Evolutionary conservation across 768 basidiomycete species (phyloP).

Genomic region (Piloderma croceum): DNA sequence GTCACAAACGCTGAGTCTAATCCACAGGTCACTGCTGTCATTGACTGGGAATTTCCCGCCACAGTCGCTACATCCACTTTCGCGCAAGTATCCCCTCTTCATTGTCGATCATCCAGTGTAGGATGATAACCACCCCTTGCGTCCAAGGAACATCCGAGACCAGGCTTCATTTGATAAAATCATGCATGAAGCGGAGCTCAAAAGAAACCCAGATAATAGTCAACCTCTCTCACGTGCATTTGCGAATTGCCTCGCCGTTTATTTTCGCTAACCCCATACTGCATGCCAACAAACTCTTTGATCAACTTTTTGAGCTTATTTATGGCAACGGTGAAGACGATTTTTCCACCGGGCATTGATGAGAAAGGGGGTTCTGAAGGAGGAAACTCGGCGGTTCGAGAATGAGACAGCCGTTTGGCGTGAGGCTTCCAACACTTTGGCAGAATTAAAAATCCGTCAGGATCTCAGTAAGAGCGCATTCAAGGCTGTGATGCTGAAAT

Average conservation of each 20-base stretch:
- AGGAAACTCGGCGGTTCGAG: slow-evolving; percentile 4
- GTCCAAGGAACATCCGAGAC: slow-evolving; percentile 6
- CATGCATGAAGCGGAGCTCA: slow-evolving; percentile 6
- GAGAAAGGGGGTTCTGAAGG: slow-evolving; percentile 5
- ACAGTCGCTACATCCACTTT: slow-evolving; percentile 5
- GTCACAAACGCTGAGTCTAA: too few species aligned
- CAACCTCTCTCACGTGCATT: slow-evolving; percentile 1
- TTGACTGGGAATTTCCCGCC: slow-evolving; percentile 15
- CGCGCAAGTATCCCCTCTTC: slow-evolving; percentile 7
- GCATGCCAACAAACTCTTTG: slow-evolving; percentile 2
- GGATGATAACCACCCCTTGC: slow-evolving; percentile 5
- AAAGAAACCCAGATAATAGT: neutral
- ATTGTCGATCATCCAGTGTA: slow-evolving; percentile 8
- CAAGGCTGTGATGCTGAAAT: slow-evolving; percentile 3
- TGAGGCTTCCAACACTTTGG: slow-evolving; percentile 2
- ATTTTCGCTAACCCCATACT: slow-evolving; percentile 3
- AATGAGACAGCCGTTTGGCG: slow-evolving; percentile 3
- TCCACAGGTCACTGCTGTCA: too few species aligned
- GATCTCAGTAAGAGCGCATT: slow-evolving; percentile 2
- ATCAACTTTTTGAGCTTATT: slow-evolving; percentile 4
- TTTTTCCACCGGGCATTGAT: slow-evolving; percentile 6
- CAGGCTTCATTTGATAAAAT: slow-evolving; percentile 4
- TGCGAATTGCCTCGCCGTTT: slow-evolving; percentile 3
- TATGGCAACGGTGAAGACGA: slow-evolving; percentile 6
- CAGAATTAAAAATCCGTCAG: slow-evolving; percentile 1